Percentiles rank a stretch among this genome's conserved stretches.
Evolutionary conservation across 345 rosid species (phyloP).

Genomic region (Cochlearia excelsa): DNA sequence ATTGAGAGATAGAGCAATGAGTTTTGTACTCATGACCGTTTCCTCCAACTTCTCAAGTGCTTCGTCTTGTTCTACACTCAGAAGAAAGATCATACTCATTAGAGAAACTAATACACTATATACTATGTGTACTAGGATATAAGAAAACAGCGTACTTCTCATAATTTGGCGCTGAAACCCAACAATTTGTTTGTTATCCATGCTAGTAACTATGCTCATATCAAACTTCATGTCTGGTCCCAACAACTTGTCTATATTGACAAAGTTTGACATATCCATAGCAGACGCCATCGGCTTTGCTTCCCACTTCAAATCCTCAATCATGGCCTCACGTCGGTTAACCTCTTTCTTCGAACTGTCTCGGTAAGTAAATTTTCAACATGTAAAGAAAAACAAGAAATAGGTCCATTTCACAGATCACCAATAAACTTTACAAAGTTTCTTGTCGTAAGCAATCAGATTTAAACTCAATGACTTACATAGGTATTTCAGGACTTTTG

Average conservation of each 20-base stretch:
- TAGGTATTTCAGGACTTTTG: constrained; percentile 61
- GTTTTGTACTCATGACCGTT: constrained; percentile 83
- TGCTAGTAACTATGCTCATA: constrained; percentile 54
- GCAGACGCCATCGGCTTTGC: constrained; percentile 76
- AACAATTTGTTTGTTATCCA: constrained; percentile 85
- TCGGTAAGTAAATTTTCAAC: too few relatives aligned
- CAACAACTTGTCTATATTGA: constrained; percentile 74
- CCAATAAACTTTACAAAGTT: neutral
- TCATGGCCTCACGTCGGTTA: constrained; percentile 90
- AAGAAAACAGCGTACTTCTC: constrained; percentile 53
- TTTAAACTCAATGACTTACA: constrained; percentile 42
- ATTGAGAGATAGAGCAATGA: constrained; percentile 79
- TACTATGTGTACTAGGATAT: neutral
- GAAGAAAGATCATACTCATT: neutral
- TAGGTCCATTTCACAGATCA: neutral
- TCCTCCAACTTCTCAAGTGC: constrained; percentile 91
- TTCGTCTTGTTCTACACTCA: constrained; percentile 89
- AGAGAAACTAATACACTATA: neutral
- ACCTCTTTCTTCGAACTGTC: constrained; percentile 88
- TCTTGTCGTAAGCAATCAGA: constrained; percentile 1
- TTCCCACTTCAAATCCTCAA: constrained; percentile 63
- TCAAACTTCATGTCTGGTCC: constrained; percentile 63
- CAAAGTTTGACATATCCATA: constrained; percentile 81
- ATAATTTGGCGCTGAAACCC: constrained; percentile 86
- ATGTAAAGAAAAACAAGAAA: neutral